Conservation (phyloP, 2,329 filamentous ascomycete species). For the Cladophialophora psammophila region DNA sequence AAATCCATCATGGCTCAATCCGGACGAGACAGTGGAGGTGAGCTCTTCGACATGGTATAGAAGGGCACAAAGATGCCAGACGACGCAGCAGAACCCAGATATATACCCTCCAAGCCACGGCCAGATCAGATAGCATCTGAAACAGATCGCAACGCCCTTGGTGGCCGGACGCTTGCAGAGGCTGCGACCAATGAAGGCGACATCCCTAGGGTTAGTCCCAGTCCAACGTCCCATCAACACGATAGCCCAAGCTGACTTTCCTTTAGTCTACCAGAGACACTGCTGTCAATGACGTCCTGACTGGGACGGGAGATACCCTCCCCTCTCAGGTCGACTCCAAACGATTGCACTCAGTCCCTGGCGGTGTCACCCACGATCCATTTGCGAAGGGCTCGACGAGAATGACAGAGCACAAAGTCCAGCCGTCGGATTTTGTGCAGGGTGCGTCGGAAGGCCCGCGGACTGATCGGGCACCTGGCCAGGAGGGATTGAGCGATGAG, state of each 20-base stretch:
- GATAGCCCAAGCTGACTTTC: slow-evolving; percentile 1
- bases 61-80: slow-evolving; percentile 51
- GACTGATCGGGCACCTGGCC: slow-evolving; percentile 43
- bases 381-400: slow-evolving; percentile 49
- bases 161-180: slow-evolving; percentile 47
- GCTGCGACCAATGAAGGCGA: slow-evolving; percentile 59
- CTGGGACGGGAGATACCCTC: slow-evolving; percentile 51
- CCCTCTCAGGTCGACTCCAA: slow-evolving; percentile 51
- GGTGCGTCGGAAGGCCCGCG: slow-evolving; percentile 49
- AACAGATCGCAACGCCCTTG: slow-evolving; percentile 47
- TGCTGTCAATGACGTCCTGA: slow-evolving; percentile 49
- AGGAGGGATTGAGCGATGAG: slow-evolving; percentile 44
- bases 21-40: slow-evolving; percentile 46
- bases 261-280: slow-evolving; percentile 44
- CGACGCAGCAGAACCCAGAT: slow-evolving; percentile 55
- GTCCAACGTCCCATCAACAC: not conserved
- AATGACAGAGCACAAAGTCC: slow-evolving; percentile 49
- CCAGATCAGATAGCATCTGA: slow-evolving; percentile 54
- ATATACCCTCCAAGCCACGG: slow-evolving; percentile 58
- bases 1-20: slow-evolving; percentile 24
- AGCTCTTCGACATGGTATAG: slow-evolving; percentile 50
- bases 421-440: slow-evolving; percentile 49
- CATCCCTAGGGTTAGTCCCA: slow-evolving; percentile 48
- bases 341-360: slow-evolving; percentile 45
- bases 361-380: slow-evolving; percentile 44